phyloP scores from a whole-genome alignment of 352 stramenopile genomes.

The Pythium sp. region DNA sequence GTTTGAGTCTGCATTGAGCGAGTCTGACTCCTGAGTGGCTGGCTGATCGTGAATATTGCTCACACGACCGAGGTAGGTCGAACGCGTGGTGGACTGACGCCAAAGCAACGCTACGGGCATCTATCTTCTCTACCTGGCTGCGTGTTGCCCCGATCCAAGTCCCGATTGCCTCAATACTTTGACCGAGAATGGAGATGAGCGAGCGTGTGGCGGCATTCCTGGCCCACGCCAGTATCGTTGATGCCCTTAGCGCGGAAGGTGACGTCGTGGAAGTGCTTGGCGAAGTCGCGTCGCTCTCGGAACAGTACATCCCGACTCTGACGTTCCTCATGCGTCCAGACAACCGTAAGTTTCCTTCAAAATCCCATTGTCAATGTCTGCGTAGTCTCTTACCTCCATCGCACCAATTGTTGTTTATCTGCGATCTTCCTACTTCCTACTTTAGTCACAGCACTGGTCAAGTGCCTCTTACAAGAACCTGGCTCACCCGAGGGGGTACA shows the following conservation, averaged over 20 bases:
- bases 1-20: no score
- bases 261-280: constrained; percentile 46
- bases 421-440: neutral
- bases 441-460: constrained; percentile 42
- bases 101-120: neutral
- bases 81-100: neutral
- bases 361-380: neutral
- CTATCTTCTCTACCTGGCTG: neutral
- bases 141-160: neutral
- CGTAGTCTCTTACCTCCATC: no score
- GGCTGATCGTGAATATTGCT: neutral
- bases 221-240: constrained; percentile 33
- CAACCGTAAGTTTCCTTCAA: constrained; percentile 30
- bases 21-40: neutral
- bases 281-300: constrained; percentile 45
- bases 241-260: constrained; percentile 35
- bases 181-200: constrained; percentile 27
- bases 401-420: neutral
- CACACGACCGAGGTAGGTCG: neutral
- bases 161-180: neutral
- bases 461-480: constrained; percentile 48
- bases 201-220: constrained; percentile 51
- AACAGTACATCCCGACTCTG: constrained; percentile 58
- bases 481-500: neutral
- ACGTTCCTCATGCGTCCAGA: constrained; percentile 63